These are phyloP conservation scores for Edaphochlamys debaryana DNA, from an alignment of 139 green algal species.

Conservation along the genomic window DNA sequence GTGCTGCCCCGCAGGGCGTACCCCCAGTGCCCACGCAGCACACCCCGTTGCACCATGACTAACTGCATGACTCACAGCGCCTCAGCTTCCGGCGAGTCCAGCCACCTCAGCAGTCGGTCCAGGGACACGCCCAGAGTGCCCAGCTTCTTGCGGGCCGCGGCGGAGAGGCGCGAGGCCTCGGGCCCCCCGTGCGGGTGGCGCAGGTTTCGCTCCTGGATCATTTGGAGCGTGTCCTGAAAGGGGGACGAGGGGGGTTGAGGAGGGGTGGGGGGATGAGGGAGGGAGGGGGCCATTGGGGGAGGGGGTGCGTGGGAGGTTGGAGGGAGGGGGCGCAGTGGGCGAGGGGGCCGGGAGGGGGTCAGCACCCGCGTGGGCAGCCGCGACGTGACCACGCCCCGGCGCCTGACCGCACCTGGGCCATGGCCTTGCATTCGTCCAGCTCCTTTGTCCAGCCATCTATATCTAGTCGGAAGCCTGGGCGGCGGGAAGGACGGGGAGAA, in stretches of 20 bases:
- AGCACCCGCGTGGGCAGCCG: too few relatives aligned
- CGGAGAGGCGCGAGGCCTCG: slow-evolving; percentile 84
- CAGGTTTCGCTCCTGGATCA: slow-evolving; percentile 82
- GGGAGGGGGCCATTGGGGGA: not conserved
- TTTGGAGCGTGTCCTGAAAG: slow-evolving; percentile 15
- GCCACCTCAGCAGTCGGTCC: slow-evolving; percentile 69
- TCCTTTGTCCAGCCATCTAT: slow-evolving; percentile 79
- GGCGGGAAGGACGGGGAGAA: too few relatives aligned
- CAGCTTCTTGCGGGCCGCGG: slow-evolving; percentile 82
- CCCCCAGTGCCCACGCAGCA: too few relatives aligned
- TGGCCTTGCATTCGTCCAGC: slow-evolving; percentile 74
- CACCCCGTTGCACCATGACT: too few relatives aligned
- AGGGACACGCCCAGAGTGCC: slow-evolving; percentile 74
- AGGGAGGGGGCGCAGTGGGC: not conserved
- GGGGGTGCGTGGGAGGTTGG: not conserved
- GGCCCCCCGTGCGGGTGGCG: slow-evolving; percentile 71
- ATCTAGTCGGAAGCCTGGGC: slow-evolving; percentile 67
- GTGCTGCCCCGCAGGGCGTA: too few relatives aligned
- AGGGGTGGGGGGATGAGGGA: not conserved
- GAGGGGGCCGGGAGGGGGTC: too few relatives aligned
- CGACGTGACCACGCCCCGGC: too few relatives aligned
- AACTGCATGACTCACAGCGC: slow-evolving; percentile 63
- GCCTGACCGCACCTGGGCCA: slow-evolving; percentile 68
- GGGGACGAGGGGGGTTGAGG: not conserved
- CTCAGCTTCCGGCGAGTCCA: slow-evolving; percentile 64